Evolutionary conservation across 352 stramenopile genomes (phyloP).

Genomic region (Phytophthora kernoviae): DNA sequence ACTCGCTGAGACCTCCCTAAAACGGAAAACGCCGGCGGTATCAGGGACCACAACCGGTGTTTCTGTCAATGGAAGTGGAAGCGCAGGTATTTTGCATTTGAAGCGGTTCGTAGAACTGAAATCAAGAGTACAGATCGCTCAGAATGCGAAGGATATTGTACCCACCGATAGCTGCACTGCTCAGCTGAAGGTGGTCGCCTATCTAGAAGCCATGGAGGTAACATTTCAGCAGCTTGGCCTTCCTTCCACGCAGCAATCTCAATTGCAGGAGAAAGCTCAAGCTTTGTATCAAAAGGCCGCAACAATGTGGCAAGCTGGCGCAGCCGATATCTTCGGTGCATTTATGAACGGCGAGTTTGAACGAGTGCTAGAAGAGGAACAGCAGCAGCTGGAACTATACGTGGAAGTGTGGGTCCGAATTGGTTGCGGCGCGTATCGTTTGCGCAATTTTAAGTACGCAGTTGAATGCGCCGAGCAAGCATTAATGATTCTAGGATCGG

Average conservation of each 20-base stretch:
- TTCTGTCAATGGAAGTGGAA: background rate
- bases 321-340: slow-evolving; percentile 34
- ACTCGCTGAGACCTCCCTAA: slow-evolving; percentile 63
- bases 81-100: slow-evolving; percentile 36
- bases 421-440: slow-evolving; percentile 56
- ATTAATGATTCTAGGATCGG: slow-evolving; percentile 26
- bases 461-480: slow-evolving; percentile 61
- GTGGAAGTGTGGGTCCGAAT: slow-evolving; percentile 77
- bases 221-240: slow-evolving; percentile 22
- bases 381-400: slow-evolving; percentile 66
- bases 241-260: slow-evolving; percentile 24
- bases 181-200: slow-evolving; percentile 54
- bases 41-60: background rate
- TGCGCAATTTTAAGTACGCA: slow-evolving; percentile 52
- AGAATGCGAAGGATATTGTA: slow-evolving; percentile 71
- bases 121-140: slow-evolving; percentile 58
- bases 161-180: slow-evolving; percentile 40
- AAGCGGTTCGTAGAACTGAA: slow-evolving; percentile 78
- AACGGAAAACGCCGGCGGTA: slow-evolving; percentile 35
- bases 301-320: slow-evolving; percentile 48
- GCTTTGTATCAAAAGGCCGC: slow-evolving; percentile 65
- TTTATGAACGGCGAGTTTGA: slow-evolving; percentile 26
- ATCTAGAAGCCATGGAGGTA: slow-evolving; percentile 58
- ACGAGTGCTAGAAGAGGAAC: slow-evolving; percentile 51
- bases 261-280: slow-evolving; percentile 51